phyloP scores from a whole-genome alignment of 495 filamentous ascomycete species.

The Achaetomiella virescens region DNA sequence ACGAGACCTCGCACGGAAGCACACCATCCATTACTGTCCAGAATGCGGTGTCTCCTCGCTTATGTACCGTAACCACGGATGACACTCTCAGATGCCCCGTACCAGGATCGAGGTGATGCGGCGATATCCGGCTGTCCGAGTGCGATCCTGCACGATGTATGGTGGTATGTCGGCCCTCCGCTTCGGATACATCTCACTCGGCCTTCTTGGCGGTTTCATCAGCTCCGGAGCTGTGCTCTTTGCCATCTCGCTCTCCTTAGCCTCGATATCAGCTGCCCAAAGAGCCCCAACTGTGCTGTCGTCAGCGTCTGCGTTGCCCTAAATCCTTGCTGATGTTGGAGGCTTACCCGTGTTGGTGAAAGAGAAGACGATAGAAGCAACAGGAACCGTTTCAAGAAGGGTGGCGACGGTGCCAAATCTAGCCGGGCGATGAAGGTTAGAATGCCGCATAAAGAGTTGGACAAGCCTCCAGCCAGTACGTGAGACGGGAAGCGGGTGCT shows the following conservation, averaged over 20 bases:
- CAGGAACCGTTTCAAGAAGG: slow-evolving; percentile 75
- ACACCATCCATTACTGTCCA: slow-evolving; percentile 24
- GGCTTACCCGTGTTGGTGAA: slow-evolving; percentile 75
- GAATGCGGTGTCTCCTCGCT: slow-evolving; percentile 23
- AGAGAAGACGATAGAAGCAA: slow-evolving; percentile 74
- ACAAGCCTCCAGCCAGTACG: slow-evolving; percentile 4
- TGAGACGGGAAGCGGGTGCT: neutral
- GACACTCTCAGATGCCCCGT: slow-evolving; percentile 7
- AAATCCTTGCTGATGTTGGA: too few relatives aligned
- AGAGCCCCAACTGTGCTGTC: slow-evolving; percentile 61
- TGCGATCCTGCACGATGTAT: slow-evolving; percentile 16
- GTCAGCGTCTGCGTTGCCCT: slow-evolving; percentile 19
- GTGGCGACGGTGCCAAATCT: slow-evolving; percentile 76
- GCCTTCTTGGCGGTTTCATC: slow-evolving; percentile 50
- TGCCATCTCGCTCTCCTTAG: slow-evolving; percentile 43
- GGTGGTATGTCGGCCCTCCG: slow-evolving; percentile 22
- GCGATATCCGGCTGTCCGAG: neutral
- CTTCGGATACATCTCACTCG: slow-evolving; percentile 34
- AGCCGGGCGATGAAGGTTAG: slow-evolving; percentile 23
- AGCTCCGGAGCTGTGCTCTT: slow-evolving; percentile 48
- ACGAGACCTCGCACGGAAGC: slow-evolving; percentile 4
- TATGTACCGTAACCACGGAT: slow-evolving; percentile 14
- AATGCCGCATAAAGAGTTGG: slow-evolving; percentile 1
- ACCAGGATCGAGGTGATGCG: slow-evolving; percentile 7
- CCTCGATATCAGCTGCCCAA: slow-evolving; percentile 90